Evolutionary conservation across 495 filamentous ascomycete genomes (phyloP).

Genomic region (Neurospora hispaniola): DNA sequence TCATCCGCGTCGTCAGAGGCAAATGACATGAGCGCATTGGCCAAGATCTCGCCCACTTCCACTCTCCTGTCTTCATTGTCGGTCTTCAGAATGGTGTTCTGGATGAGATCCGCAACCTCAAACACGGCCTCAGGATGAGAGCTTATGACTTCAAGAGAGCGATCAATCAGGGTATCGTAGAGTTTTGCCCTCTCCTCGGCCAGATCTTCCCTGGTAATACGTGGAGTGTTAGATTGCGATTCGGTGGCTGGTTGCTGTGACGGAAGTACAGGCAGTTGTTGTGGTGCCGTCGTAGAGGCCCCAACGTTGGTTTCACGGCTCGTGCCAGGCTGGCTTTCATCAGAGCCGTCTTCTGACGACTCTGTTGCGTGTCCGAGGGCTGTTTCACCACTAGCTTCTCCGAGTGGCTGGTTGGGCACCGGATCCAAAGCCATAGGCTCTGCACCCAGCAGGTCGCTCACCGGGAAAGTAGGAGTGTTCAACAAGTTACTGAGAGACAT

Average conservation of each 20-base stretch:
- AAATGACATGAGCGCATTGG: constrained; percentile 81
- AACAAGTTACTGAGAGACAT: constrained; percentile 2
- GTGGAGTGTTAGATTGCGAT: neutral
- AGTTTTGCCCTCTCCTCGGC: constrained; percentile 65
- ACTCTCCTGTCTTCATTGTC: constrained; percentile 51
- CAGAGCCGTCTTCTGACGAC: constrained; percentile 14
- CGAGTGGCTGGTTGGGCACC: constrained; percentile 10
- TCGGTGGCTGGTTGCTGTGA: constrained; percentile 2
- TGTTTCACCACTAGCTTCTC: constrained; percentile 9
- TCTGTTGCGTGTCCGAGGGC: constrained; percentile 12
- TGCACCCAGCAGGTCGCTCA: constrained; percentile 1
- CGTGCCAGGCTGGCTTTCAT: constrained; percentile 8
- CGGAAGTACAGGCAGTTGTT: neutral
- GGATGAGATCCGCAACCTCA: constrained; percentile 79
- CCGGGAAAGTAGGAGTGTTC: neutral
- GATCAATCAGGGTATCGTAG: constrained; percentile 71
- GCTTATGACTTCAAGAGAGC: constrained; percentile 80
- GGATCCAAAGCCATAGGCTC: constrained; percentile 24
- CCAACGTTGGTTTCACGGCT: constrained; percentile 4
- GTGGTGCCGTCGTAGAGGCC: neutral
- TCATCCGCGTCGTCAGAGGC: constrained; percentile 67
- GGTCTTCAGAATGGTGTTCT: constrained; percentile 60
- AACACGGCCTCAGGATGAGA: constrained; percentile 83
- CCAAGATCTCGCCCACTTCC: constrained; percentile 72
- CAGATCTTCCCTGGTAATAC: constrained; percentile 65